Evolutionary conservation across 805 yeast species (phyloP), one percentile per base, ranked within the genome.

Genomic region (Osmozyma mogii): DNA sequence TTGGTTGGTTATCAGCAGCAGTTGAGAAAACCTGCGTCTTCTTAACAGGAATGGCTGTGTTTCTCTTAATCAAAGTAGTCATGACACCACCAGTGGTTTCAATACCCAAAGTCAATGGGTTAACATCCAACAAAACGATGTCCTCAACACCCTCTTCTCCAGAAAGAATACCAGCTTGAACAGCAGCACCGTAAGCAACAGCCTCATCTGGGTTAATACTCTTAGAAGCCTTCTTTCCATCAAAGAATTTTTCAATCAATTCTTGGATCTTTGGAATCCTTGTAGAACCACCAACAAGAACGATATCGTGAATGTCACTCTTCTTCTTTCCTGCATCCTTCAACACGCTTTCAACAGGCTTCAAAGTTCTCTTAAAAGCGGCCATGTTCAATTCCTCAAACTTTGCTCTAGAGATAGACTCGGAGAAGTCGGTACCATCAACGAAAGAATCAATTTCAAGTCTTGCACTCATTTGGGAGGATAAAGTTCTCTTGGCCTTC

Each of bases 81-180:
- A 87, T 87, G 44, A 87, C 94, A 64, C 96, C 96, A 59, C 96
- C 96, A 32, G 95, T 81, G 47, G 96, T 88, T 68, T 87, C 96
- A 57, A 87, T 88, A 72, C 96, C 96, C 43, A 87, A 62, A 32
- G 96, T 87, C 56, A 87, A 75, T 50, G 96, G 94, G 50, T 88
- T 84, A 41, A 87, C 96, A 66, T 87, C 96, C 52, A 88, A 73
- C 53, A 87, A 70, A 18, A 18, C 8, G 21, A 10, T 8, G 10
- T 18, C 21, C 10, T 8, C 21, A 10, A 18, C 21, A 18, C 21
- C 10, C 21, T 18, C 21, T 18, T 18, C n/a, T n/a, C n/a, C n/a
- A n/a, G n/a, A n/a, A n/a, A n/a, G n/a, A n/a, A n/a, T n/a, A n/a
- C n/a, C n/a, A n/a, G n/a, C n/a, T n/a, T 88, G 96, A 54, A 88